A percentile compares a stretch with the other conserved stretches of the same genome.
Conservation (phyloP, 441 rosid genomes). For the Jatropha podagrica region DNA sequence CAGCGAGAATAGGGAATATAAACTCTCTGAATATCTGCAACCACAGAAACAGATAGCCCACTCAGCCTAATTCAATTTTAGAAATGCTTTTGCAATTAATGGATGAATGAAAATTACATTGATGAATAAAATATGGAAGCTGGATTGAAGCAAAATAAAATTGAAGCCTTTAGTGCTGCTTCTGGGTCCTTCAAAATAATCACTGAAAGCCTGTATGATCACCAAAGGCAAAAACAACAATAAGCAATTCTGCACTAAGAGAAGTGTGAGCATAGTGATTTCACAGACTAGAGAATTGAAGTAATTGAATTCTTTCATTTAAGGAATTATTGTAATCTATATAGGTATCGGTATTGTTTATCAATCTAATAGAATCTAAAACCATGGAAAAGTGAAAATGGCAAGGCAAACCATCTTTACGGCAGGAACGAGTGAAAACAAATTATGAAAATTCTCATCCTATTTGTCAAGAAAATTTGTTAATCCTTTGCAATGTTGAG, state of each 20-base stretch:
- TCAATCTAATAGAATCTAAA: background rate
- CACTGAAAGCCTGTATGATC: slow-evolving; percentile 63
- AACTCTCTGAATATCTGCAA: slow-evolving; percentile 86
- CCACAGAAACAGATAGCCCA: slow-evolving; percentile 12
- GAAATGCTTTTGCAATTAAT: slow-evolving; percentile 8
- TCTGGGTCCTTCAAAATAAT: slow-evolving; percentile 65
- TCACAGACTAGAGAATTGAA: background rate
- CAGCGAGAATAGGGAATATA: slow-evolving; percentile 69
- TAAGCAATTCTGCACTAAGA: slow-evolving; percentile 16
- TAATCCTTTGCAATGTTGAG: background rate
- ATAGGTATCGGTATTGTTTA: background rate
- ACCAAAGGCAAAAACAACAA: slow-evolving; percentile 18
- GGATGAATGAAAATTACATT: slow-evolving; percentile 44
- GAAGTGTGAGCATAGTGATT: background rate
- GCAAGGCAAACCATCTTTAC: background rate
- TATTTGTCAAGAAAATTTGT: background rate
- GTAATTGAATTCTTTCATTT: background rate
- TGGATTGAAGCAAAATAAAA: slow-evolving; percentile 86
- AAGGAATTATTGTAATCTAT: background rate
- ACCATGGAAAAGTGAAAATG: background rate
- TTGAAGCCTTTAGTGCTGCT: slow-evolving; percentile 64
- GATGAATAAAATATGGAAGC: slow-evolving; percentile 94
- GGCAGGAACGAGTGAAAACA: background rate
- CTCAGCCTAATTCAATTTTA: slow-evolving; percentile 12
- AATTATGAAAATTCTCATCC: background rate